Conservation (phyloP, 169 alveolate genomes). For the Cryptosporidium sp. region DNA sequence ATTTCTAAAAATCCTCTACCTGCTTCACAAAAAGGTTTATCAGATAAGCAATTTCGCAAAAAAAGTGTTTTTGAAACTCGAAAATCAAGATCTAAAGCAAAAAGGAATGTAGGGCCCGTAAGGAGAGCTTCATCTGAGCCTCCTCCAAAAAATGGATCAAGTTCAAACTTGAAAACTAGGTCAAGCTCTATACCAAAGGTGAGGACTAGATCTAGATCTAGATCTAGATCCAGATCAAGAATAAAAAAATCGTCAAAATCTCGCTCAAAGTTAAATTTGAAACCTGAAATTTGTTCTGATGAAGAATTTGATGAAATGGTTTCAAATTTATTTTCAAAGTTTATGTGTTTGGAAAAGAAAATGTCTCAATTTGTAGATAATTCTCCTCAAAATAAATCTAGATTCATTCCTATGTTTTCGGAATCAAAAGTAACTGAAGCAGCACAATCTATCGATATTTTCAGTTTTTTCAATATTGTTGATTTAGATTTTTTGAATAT, state of each 20-base stretch:
- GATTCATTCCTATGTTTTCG: not conserved
- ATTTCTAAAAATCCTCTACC: not conserved
- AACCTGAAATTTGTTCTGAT: not conserved
- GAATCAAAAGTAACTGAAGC: not conserved
- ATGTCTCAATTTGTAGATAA: not conserved
- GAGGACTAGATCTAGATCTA: not conserved
- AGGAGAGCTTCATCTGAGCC: not conserved
- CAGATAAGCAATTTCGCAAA: not conserved
- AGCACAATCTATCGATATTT: not conserved
- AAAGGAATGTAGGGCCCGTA: not conserved
- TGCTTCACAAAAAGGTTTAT: not conserved
- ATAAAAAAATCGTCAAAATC: not conserved
- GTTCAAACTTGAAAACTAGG: not conserved
- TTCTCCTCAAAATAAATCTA: not conserved
- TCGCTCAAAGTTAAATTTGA: not conserved
- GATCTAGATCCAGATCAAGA: not conserved
- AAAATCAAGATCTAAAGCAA: conserved; percentile 1
- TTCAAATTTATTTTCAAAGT: not conserved
- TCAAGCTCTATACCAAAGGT: not conserved
- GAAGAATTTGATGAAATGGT: not conserved
- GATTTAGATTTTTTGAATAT: not conserved
- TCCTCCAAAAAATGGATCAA: not conserved
- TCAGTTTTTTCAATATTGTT: not conserved
- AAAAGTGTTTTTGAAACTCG: not conserved
- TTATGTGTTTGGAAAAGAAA: not conserved